Evolutionary conservation across 1,139 yeast genomes (phyloP).

Genomic region (Yamadazyma blattariae): DNA sequence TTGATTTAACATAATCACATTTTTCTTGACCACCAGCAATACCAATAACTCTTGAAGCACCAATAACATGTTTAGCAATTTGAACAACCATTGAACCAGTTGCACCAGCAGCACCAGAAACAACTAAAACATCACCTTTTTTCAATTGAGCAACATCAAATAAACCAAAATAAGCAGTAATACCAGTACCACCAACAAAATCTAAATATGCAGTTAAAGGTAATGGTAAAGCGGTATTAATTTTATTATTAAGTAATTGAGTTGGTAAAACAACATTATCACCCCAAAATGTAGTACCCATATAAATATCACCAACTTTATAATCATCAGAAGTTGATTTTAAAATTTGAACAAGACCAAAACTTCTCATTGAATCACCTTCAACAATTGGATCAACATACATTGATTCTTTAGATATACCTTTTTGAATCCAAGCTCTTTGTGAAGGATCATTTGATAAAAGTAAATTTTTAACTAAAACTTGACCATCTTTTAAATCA

Average conservation of each 20-base stretch:
- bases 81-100: conserved; percentile 65
- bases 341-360: conserved; percentile 50
- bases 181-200: conserved; percentile 50
- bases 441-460: conserved; percentile 71
- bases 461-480: conserved; percentile 45
- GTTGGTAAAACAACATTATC: conserved; percentile 24
- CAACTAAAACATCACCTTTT: conserved; percentile 33
- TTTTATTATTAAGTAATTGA: conserved; percentile 18
- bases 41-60: conserved; percentile 58
- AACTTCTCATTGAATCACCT: conserved; percentile 49
- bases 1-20: conserved; percentile 49
- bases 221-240: conserved; percentile 22
- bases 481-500: conserved; percentile 37
- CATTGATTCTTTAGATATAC: conserved; percentile 35
- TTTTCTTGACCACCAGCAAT: conserved; percentile 63
- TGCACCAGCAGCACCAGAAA: conserved; percentile 71
- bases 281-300: conserved; percentile 27
- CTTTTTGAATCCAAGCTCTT: conserved; percentile 56
- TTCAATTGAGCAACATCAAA: conserved; percentile 40
- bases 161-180: conserved; percentile 64
- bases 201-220: conserved; percentile 27
- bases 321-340: conserved; percentile 39
- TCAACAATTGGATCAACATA: conserved; percentile 47
- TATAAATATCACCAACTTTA: conserved; percentile 43
- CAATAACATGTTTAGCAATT: conserved; percentile 51